A percentile compares a stretch with the other conserved stretches of the same genome.
Evolutionary conservation across 495 filamentous ascomycete species (phyloP).

Genomic region (Neurospora sublineolata): DNA sequence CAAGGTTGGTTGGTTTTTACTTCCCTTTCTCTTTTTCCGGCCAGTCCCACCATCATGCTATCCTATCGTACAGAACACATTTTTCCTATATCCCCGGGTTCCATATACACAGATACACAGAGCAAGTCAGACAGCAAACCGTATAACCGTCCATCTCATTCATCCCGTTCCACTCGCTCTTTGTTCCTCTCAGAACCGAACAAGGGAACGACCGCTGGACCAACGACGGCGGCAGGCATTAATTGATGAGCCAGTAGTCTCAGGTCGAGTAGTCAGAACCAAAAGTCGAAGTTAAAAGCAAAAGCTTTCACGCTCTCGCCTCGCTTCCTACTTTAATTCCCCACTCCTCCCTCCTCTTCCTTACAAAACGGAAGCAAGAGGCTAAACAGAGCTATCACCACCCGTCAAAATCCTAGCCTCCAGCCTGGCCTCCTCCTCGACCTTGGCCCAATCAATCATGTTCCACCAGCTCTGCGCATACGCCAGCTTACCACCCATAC

Average conservation of each 20-base stretch:
- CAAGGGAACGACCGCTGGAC: background rate
- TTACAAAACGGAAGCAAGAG: background rate
- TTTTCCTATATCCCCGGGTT: background rate
- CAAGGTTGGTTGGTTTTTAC: background rate
- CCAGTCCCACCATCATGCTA: background rate
- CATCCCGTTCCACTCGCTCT: background rate
- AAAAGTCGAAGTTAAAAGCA: background rate
- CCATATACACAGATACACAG: background rate
- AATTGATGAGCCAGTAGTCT: background rate
- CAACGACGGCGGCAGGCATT: background rate
- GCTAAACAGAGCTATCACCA: background rate
- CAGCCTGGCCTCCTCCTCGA: constrained; percentile 29
- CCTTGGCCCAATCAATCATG: constrained; percentile 69
- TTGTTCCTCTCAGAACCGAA: background rate
- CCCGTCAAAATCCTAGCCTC: constrained; percentile 1
- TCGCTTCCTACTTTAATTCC: background rate
- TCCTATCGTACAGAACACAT: background rate
- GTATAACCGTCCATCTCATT: background rate
- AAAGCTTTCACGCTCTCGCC: background rate
- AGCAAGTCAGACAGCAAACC: background rate
- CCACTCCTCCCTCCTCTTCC: background rate
- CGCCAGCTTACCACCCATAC: constrained; percentile 51
- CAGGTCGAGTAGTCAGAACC: background rate
- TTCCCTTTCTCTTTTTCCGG: background rate
- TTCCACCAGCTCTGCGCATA: constrained; percentile 82